Evolutionary conservation across 225 moss, liverwort and hornwort species (phyloP).

Genomic region (Pseudoscleropodium purum): DNA sequence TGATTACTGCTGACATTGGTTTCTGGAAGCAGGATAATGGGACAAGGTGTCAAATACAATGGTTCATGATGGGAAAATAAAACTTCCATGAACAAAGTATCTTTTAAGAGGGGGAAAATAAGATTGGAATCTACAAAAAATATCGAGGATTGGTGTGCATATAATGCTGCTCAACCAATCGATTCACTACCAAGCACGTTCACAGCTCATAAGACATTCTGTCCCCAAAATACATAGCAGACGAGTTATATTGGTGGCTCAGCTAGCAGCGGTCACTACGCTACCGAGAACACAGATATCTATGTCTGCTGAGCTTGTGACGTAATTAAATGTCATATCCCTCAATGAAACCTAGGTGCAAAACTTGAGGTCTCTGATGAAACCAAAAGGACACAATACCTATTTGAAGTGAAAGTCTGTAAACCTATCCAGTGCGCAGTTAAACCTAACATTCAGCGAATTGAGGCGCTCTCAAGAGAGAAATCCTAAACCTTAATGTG

Average conservation of each 20-base stretch:
- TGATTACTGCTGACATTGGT: neutral
- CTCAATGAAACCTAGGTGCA: slow-evolving; percentile 21
- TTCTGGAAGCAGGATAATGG: neutral
- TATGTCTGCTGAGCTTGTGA: neutral
- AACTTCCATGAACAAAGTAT: neutral
- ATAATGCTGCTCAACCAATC: neutral
- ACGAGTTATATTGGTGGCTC: neutral
- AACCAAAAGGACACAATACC: neutral
- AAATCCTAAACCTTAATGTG: slow-evolving; percentile 81
- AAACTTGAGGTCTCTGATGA: slow-evolving; percentile 9
- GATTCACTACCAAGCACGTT: neutral
- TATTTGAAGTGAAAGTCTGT: neutral
- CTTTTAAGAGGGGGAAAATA: neutral
- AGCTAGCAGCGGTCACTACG: neutral
- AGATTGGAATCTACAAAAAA: neutral
- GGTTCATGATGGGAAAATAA: neutral
- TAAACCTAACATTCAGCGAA: neutral
- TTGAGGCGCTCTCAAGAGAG: neutral
- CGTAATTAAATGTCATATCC: neutral
- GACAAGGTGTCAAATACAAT: neutral
- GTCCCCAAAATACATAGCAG: neutral
- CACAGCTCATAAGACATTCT: neutral
- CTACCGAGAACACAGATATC: neutral
- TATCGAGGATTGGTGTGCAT: neutral
- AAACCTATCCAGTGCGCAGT: neutral